Evolutionary conservation across 257 asterid species (phyloP).

Genomic region (Gentiana straminea): DNA sequence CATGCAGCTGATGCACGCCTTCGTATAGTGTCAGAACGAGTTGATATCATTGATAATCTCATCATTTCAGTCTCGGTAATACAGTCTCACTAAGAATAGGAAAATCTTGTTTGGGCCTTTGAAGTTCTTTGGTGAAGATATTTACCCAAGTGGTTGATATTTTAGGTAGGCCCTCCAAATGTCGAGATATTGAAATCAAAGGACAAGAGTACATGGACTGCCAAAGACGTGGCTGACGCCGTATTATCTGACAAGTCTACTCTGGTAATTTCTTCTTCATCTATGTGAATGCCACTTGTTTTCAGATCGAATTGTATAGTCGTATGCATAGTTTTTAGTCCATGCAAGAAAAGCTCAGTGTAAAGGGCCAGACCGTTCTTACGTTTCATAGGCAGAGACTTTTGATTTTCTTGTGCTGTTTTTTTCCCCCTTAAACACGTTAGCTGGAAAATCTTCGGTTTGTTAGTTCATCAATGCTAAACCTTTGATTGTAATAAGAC

Average conservation of each 20-base stretch:
- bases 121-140: constrained; percentile 4
- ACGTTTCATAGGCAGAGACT: too few species aligned
- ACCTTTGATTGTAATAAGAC: not conserved
- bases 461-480: too few species aligned
- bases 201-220: constrained; percentile 74
- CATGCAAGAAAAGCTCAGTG: not conserved
- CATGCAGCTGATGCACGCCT: constrained; percentile 97
- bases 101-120: not conserved
- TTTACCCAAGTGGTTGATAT: constrained; percentile 15
- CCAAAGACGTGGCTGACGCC: constrained; percentile 88
- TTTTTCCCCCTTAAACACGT: too few species aligned
- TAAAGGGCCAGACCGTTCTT: too few species aligned
- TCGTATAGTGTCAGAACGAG: constrained; percentile 98
- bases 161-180: constrained; percentile 97
- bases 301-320: not conserved
- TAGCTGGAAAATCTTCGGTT: too few species aligned
- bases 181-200: constrained; percentile 57
- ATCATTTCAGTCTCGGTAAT: constrained; percentile 83
- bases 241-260: constrained; percentile 89
- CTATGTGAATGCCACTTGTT: not conserved
- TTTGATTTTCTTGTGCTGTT: too few species aligned
- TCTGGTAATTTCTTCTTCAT: constrained; percentile 44
- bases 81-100: constrained; percentile 7
- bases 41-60: constrained; percentile 77
- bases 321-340: not conserved